These are phyloP conservation scores for Sapria himalayana DNA, from an alignment of 345 rosid species.

Conservation along the genomic window DNA sequence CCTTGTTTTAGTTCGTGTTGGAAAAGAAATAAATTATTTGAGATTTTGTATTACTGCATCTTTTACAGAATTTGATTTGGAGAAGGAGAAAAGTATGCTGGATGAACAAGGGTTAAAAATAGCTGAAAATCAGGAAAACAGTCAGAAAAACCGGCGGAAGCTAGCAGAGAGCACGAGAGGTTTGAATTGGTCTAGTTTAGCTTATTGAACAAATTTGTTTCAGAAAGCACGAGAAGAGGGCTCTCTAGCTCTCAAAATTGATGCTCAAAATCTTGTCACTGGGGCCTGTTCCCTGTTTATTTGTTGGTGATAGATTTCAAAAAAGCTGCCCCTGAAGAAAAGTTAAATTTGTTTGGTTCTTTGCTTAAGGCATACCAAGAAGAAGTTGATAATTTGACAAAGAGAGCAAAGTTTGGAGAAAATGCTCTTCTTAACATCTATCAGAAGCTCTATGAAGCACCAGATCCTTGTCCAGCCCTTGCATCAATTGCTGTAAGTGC, in stretches of 20 bases:
- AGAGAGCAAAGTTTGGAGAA: constrained; percentile 96
- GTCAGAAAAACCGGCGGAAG: constrained; percentile 81
- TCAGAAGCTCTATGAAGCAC: constrained; percentile 97
- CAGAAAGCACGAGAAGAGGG: too few species aligned
- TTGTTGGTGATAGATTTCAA: constrained; percentile 51
- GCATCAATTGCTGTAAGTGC: constrained; percentile 77
- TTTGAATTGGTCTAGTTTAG: constrained; percentile 9
- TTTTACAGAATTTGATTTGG: constrained; percentile 61
- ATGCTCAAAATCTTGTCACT: too few species aligned
- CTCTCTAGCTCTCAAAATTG: too few species aligned
- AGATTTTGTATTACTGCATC: background rate
- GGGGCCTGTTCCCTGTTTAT: background rate
- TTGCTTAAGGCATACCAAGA: constrained; percentile 93
- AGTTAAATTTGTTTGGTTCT: constrained; percentile 66
- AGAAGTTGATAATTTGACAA: constrained; percentile 97
- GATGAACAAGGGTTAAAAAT: constrained; percentile 92
- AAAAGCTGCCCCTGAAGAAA: constrained; percentile 80
- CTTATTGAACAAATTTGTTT: too few species aligned
- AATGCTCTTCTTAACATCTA: constrained; percentile 91
- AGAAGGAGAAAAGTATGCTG: constrained; percentile 66
- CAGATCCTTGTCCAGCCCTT: constrained; percentile 92
- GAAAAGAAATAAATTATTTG: too few species aligned
- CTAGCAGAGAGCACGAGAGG: constrained; percentile 99
- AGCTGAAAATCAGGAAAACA: constrained; percentile 93
- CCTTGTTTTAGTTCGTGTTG: too few species aligned